Percentiles rank a stretch among this genome's conserved stretches.
Conservation (phyloP, 2,329 filamentous ascomycete genomes). For the Cytospora leucostoma region DNA sequence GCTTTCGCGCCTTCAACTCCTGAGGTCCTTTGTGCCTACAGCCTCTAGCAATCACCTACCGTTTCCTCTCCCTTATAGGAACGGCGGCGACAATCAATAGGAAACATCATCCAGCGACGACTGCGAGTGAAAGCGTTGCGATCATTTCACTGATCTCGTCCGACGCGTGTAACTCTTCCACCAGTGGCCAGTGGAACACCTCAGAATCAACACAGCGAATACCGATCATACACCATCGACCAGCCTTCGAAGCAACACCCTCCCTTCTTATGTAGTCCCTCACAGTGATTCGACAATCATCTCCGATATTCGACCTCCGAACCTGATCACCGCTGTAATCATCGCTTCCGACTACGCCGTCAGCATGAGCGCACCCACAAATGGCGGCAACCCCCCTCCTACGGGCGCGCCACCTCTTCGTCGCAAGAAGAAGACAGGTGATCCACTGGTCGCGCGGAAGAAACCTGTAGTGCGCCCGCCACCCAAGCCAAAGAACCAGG, state of each 20-base stretch:
- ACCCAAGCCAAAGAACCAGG: conserved; percentile 34
- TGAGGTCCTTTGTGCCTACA: not conserved
- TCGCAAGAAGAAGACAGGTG: conserved; percentile 50
- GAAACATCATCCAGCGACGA: not conserved
- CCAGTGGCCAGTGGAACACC: not conserved
- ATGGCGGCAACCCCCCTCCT: conserved; percentile 31
- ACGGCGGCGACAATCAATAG: not conserved
- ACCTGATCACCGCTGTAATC: not conserved
- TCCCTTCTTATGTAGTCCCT: conserved; percentile 8
- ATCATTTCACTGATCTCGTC: not conserved
- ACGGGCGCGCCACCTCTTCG: conserved; percentile 41
- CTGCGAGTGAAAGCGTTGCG: not conserved
- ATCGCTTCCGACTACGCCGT: conserved; percentile 2
- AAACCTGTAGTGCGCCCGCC: conserved; percentile 44
- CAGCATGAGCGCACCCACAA: conserved; percentile 49
- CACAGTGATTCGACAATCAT: not conserved
- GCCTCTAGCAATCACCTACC: not conserved
- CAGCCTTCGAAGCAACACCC: conserved; percentile 1
- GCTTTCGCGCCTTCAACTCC: not conserved
- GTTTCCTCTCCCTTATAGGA: not conserved
- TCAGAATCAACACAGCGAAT: not conserved
- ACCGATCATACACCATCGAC: not conserved
- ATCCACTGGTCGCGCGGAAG: conserved; percentile 67
- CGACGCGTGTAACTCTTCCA: not conserved
- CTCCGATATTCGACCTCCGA: not conserved